phyloP scores from a whole-genome alignment of 192 early-diverging fungal species.

The Fimicolochytrium jonesii region DNA sequence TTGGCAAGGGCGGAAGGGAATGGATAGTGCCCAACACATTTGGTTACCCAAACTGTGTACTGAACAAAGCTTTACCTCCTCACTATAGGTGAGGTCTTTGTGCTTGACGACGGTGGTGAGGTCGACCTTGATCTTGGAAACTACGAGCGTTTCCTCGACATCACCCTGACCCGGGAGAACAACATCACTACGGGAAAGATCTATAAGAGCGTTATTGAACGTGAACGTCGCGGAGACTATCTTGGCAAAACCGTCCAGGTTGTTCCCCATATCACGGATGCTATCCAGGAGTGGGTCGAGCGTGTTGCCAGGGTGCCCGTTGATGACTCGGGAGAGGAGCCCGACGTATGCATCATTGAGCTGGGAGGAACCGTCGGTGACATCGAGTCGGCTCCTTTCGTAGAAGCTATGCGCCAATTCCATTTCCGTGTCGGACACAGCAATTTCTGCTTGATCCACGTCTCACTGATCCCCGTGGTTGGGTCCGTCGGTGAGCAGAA shows the following conservation, averaged over 20 bases:
- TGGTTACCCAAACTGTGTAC: no score
- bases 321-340: conserved; percentile 70
- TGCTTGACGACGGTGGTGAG: conserved; percentile 96
- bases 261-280: conserved; percentile 96
- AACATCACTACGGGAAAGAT: conserved; percentile 99
- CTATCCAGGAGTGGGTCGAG: conserved; percentile 98
- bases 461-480: conserved; percentile 94
- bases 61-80: no score
- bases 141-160: conserved; percentile 97
- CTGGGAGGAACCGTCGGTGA: conserved; percentile 98
- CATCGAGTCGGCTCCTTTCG: conserved; percentile 98
- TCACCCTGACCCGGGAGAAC: conserved; percentile 90
- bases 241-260: conserved; percentile 99
- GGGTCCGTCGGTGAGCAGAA: conserved; percentile 98
- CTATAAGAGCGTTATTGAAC: conserved; percentile 92
- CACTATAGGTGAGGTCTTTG: conserved; percentile 98
- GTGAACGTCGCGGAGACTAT: conserved; percentile 91
- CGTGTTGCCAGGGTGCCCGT: conserved; percentile 87
- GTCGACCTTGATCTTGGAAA: conserved; percentile 98
- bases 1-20: no score
- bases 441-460: conserved; percentile 97
- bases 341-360: conserved; percentile 98
- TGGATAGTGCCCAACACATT: no score
- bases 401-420: conserved; percentile 99
- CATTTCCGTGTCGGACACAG: conserved; percentile 98